Evolutionary conservation across 305 asterid species (phyloP).

Genomic region (Plantago rigida): DNA sequence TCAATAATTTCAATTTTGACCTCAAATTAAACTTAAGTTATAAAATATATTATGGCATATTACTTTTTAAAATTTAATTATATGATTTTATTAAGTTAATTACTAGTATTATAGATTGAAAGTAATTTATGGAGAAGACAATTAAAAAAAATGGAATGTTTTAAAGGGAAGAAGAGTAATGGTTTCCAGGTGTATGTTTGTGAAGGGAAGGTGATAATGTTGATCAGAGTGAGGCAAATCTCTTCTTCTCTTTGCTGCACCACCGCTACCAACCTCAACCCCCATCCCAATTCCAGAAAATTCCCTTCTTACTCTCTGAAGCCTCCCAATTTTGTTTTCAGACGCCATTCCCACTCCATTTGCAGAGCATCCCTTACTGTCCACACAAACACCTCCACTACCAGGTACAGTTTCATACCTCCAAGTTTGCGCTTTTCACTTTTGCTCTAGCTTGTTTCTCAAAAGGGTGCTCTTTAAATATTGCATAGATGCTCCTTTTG

Average conservation of each 20-base stretch:
- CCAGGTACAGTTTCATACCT: constrained; percentile 26
- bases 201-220: constrained; percentile 46
- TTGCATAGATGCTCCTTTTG: no score
- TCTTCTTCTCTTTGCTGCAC: constrained; percentile 35
- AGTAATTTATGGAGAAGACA: no score
- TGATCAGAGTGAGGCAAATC: constrained; percentile 45
- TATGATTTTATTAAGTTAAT: no score
- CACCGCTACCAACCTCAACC: constrained; percentile 24
- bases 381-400: constrained; percentile 26
- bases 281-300: constrained; percentile 27
- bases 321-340: constrained; percentile 23
- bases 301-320: constrained; percentile 25
- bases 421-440: background rate
- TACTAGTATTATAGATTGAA: no score
- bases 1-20: no score
- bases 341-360: constrained; percentile 22
- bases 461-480: no score
- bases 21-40: no score
- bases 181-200: constrained; percentile 17
- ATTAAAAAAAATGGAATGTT: no score
- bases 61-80: no score
- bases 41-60: no score
- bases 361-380: constrained; percentile 44
- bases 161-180: no score
- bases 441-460: constrained; percentile 1